Conservation (phyloP, 495 filamentous ascomycete genomes). For the Aspergillus sclerotioniger region DNA sequence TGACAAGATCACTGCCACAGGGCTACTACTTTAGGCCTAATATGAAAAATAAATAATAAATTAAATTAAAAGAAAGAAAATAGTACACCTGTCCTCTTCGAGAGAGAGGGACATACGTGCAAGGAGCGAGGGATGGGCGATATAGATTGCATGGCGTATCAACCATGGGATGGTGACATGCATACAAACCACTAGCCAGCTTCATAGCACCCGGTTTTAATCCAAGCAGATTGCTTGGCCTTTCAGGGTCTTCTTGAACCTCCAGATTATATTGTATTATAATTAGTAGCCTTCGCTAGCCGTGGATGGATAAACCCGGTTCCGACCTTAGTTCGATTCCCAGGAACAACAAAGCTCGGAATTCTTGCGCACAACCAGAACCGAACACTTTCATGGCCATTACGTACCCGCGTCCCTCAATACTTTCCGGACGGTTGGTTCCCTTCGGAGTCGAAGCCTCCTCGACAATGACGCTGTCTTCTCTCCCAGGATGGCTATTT, state of each 20-base stretch:
- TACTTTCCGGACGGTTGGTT: background rate
- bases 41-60: too few relatives aligned
- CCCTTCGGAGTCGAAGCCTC: too few relatives aligned
- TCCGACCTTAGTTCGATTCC: background rate
- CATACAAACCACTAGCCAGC: background rate
- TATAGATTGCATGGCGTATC: too few relatives aligned
- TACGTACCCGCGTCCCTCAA: background rate
- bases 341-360: background rate
- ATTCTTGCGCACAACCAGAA: too few relatives aligned
- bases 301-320: background rate
- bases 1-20: background rate
- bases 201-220: background rate
- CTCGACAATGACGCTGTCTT: background rate
- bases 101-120: too few relatives aligned
- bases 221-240: background rate
- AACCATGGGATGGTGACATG: background rate
- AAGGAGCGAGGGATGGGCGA: too few relatives aligned
- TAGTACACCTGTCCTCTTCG: too few relatives aligned
- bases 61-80: too few relatives aligned
- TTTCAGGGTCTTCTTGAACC: constrained; percentile 2
- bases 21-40: background rate
- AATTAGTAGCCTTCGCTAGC: constrained; percentile 3
- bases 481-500: too few relatives aligned
- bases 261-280: background rate
- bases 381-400: background rate